Evolutionary conservation across 2,329 filamentous ascomycete species (phyloP), one percentile per base, ranked within the genome.

Genomic region (Zalaria obscura): DNA sequence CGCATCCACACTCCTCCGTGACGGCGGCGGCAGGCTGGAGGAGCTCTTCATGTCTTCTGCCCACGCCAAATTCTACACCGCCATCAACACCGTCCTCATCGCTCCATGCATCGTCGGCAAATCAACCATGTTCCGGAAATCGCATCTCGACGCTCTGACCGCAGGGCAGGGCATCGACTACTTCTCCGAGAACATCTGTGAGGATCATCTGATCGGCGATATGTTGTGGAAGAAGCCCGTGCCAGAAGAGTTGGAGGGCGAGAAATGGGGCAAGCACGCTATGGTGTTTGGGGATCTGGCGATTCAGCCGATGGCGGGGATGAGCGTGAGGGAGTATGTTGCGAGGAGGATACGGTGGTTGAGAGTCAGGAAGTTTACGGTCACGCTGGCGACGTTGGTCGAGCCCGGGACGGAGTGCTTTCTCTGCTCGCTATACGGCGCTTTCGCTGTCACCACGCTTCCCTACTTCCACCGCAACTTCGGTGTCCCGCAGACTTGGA

Each of bases 111-210:
- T 93, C 44, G 81, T 96, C 25, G 91, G 91, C 39, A 98, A 98
- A 66, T 93, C 86, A 54, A 96, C 93, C 65, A 96, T 98, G 88
- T 98, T 96, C 64, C 83, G 91, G 45, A 84, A 83, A 47, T 84
- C 85, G 0, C 89, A 98, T 54, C 76, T 98, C 31, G 76, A 95
- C 60, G 73, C 74, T 49, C 74, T 91, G 5, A 80, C 77, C 1
- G 52, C 61, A 0, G 69, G 55, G 58, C 77, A 64, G 0, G 93
- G 91, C 0, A 80, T 98, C 48, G 87, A 96, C 61, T 88, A 80
- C 63, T 98, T 98, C 63, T 93, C 86, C 3, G 74, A 85, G 49
- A 93, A 94, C 56, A 96, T 98, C 55, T 98, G 91, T 65, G 93
- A 98, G 59, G 91, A 98, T 56, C 91, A 98, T 55, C 68, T 95